phyloP scores from a whole-genome alignment of 306 rosid species.

The Vigna reflexopilosa region DNA sequence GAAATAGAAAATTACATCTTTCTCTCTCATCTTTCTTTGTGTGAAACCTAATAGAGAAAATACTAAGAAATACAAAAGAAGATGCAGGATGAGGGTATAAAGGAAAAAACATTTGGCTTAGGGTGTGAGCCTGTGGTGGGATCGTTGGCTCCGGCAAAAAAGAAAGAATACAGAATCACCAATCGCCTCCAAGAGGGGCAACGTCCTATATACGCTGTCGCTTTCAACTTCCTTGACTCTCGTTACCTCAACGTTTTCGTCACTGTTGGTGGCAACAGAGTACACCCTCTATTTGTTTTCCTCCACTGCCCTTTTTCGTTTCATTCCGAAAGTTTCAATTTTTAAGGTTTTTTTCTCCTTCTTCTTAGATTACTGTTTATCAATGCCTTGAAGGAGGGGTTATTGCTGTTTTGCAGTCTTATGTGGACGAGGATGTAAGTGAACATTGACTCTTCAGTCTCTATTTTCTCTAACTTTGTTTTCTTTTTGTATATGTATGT shows the following conservation, averaged over 20 bases:
- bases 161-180: conserved; percentile 79
- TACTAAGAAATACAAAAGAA: not conserved
- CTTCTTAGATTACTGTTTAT: conserved; percentile 75
- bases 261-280: conserved; percentile 94
- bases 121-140: conserved; percentile 91
- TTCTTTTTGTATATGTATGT: not conserved
- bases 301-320: not conserved
- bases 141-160: conserved; percentile 57
- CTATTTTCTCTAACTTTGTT: conserved; percentile 2
- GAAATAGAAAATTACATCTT: not conserved
- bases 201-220: conserved; percentile 84
- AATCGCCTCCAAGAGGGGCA: conserved; percentile 96
- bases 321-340: not conserved
- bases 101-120: conserved; percentile 61
- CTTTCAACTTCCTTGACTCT: conserved; percentile 89
- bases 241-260: conserved; percentile 88
- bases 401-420: conserved; percentile 91
- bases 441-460: not conserved
- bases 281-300: not conserved
- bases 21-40: not conserved
- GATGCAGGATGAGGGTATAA: not conserved
- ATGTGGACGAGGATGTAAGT: conserved; percentile 94
- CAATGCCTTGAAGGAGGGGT: conserved; percentile 85
- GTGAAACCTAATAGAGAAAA: not conserved
- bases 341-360: conserved; percentile 18